These are phyloP conservation scores for Solanum habrochaites DNA, from an alignment of 257 asterid genomes.

Conservation along the genomic window DNA sequence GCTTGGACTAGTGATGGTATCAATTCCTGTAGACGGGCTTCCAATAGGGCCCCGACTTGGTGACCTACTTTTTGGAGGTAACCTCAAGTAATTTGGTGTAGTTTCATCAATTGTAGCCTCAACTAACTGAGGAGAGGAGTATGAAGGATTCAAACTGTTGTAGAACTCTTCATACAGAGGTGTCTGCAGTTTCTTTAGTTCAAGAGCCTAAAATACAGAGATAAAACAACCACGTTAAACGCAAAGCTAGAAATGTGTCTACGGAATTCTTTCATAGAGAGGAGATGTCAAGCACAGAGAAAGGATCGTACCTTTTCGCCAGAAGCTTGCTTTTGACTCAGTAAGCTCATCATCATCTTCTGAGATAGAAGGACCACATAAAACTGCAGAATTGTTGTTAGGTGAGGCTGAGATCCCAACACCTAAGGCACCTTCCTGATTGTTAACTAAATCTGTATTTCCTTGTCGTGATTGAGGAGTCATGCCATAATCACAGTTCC, in stretches of 20 bases:
- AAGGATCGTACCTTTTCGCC: slow-evolving; percentile 18
- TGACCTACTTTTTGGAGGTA: slow-evolving; percentile 35
- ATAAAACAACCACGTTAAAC: neutral
- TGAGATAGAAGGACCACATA: slow-evolving; percentile 9
- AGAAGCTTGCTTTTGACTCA: slow-evolving; percentile 27
- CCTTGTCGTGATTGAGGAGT: slow-evolving; percentile 1
- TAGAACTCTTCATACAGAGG: slow-evolving; percentile 29
- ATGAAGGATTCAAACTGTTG: slow-evolving; percentile 26
- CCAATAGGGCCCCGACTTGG: slow-evolving; percentile 11
- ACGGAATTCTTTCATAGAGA: neutral
- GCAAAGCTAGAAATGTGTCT: neutral
- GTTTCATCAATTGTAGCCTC: slow-evolving; percentile 15
- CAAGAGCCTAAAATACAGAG: slow-evolving; percentile 13
- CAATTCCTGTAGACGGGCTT: slow-evolving; percentile 15
- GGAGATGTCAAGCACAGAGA: neutral
- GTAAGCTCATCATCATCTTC: slow-evolving; percentile 40
- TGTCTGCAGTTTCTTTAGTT: slow-evolving; percentile 23
- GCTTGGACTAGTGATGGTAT: slow-evolving; percentile 11
- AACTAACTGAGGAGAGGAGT: slow-evolving; percentile 14
- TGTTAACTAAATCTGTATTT: neutral
- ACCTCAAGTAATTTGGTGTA: slow-evolving; percentile 16
- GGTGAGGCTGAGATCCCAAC: slow-evolving; percentile 1
- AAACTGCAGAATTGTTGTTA: slow-evolving; percentile 2
- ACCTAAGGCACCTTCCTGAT: neutral
- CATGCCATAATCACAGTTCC: slow-evolving; percentile 3